Evolutionary conservation across 805 yeast genomes (phyloP).

Genomic region (Groenewaldozyma salmanticensis): DNA sequence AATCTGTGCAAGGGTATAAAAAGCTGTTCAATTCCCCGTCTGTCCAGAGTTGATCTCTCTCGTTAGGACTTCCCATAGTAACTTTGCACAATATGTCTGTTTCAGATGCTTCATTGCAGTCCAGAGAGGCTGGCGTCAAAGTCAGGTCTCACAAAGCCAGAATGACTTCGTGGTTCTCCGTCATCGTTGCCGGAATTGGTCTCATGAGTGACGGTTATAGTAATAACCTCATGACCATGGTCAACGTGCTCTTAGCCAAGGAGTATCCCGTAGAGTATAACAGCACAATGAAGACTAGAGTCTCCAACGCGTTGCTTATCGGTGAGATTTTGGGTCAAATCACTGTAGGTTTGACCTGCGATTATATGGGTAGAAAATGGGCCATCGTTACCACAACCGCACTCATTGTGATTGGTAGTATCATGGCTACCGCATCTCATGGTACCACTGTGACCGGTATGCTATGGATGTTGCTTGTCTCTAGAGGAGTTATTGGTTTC

Average conservation of each 20-base stretch:
- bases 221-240: conserved; percentile 64
- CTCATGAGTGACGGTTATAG: conserved; percentile 72
- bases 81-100: no score
- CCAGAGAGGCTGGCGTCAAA: no score
- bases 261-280: conserved; percentile 37
- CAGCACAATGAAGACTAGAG: conserved; percentile 46
- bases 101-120: no score
- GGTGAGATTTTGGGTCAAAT: conserved; percentile 68
- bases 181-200: conserved; percentile 64
- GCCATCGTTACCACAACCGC: conserved; percentile 58
- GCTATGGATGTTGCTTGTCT: conserved; percentile 70
- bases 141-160: no score
- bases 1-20: no score
- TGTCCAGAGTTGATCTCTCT: no score
- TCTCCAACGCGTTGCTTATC: conserved; percentile 58
- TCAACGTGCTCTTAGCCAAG: conserved; percentile 45
- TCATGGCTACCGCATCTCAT: conserved; percentile 61
- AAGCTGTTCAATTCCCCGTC: no score
- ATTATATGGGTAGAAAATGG: conserved; percentile 54
- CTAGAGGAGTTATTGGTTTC: conserved; percentile 66
- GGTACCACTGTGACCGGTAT: conserved; percentile 49
- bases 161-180: conserved; percentile 23
- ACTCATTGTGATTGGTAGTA: conserved; percentile 53
- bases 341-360: conserved; percentile 53
- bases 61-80: no score